Evolutionary conservation across 768 basidiomycete species (phyloP), one percentile per base, ranked within the genome.

Genomic region (Phylloporus sp.): DNA sequence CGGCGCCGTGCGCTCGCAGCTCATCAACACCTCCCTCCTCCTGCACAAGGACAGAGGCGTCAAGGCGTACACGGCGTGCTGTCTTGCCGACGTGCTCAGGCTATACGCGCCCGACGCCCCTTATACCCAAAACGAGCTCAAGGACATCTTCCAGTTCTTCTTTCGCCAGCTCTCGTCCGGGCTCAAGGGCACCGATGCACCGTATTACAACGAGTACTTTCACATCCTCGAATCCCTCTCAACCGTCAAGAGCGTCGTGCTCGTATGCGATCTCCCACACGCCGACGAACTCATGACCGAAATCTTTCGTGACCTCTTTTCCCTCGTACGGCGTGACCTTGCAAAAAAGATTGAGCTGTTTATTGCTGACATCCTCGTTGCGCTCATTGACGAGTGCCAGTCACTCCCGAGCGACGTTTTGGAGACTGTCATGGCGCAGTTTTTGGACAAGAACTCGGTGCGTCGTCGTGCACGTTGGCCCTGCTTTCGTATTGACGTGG

Each of bases 81-180:
- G 94, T 71, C 79, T 99, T 32, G 94, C 94, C 2, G 95, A 99
- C 68, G 78, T 98, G 48, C 83, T 99, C 53, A 74, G 93, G 38
- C 80, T 98, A 34, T 97, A 92, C 67, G 97, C 97, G 2, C 97
- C 97, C 1, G 93, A 98, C 68, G 95, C 97, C 22, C 97, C 97
- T 12, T 98, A 95, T 66, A 95, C 86, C 13, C 84, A 86, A 45
- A 71, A 78, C 43, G 91, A 97, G 67, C 82, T 98, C 31, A 79
- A 90, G 75, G 93, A 97, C 69, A 95, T 98, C 66, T 99, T 99
- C 71, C 84, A 93, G 60, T 98, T 99, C 77, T 91, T 98, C 79
- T 85, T 93, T 66, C 76, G 83, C 31, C 95, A 97, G 67, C 84
- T 99, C 50, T 73, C 78, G 3, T 76, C 76, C 2, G 86, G 85